Evolutionary conservation across 2,329 filamentous ascomycete genomes (phyloP), one percentile per base, ranked within the genome.

Genomic region (Ilyonectria mors-panacis): DNA sequence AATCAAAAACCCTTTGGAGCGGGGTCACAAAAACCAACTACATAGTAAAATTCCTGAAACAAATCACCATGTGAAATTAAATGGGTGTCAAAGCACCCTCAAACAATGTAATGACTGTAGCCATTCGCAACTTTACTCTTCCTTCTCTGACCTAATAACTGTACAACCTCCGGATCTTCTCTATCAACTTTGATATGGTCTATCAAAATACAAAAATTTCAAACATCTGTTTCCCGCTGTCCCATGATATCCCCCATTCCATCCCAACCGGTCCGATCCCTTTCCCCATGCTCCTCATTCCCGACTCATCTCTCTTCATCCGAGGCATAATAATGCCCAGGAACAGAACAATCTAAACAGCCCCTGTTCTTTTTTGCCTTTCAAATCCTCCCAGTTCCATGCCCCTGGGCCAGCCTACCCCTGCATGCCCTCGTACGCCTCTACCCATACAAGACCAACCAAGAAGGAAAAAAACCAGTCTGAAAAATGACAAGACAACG

Each of bases 401-500:
- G 57, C 65, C 53, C 42, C 67, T 35, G 69, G 59, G 56, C 66
- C 53, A 65, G 61, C 59, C 58, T 57, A 56, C 62, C 61, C 55
- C 59, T 63, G 55, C 51, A 69, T 42, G 33, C 33, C 47, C 66
- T 64, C 56, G n/a, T 65, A 65, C 71, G 70, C 71, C 74, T 68
- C 74, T 66, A 58, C 44, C 66, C 56, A 72, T 70, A 65, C 61
- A 66, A 55, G 39, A 62, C 59, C 45, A 44, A 28, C 35, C 15
- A 44, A 54, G 35, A 33, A 57, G 44, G 59, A 62, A 47, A 63
- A 21, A 55, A 71, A 61, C 30, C 59, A 65, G 48, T 58, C 56
- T 63, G 63, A 65, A 57, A 70, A 75, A 72, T 39, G 51, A 70
- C 64, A 72, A 73, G 56, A 30, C 56, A 56, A 59, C 54, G 70